A percentile compares a stretch with the other conserved stretches of the same genome.
phyloP scores from a whole-genome alignment of 441 rosid genomes.

The Erysimum cheiri region DNA sequence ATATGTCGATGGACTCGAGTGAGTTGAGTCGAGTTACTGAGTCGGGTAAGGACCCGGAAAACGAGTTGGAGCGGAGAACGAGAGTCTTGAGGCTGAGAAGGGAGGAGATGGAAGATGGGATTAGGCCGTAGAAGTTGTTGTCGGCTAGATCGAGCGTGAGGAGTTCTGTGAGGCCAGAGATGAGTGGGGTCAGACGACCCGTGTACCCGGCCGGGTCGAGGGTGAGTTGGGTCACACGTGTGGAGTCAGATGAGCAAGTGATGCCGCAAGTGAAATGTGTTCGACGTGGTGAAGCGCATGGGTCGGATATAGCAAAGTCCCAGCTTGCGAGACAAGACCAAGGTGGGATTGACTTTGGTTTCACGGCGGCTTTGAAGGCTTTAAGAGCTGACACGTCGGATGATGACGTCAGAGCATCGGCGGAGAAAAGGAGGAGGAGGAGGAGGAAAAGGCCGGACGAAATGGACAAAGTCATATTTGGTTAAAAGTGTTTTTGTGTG shows the following conservation, averaged over 20 bases:
- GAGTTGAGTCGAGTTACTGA: constrained; percentile 51
- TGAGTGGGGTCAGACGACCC: constrained; percentile 67
- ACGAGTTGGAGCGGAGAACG: constrained; percentile 67
- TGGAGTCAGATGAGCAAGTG: constrained; percentile 69
- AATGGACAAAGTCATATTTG: constrained; percentile 23
- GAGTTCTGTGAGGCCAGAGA: constrained; percentile 66
- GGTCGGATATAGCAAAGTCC: constrained; percentile 79
- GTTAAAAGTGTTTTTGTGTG: constrained; percentile 7
- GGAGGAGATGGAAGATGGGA: constrained; percentile 68
- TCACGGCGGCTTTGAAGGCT: constrained; percentile 70
- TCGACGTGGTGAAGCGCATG: constrained; percentile 80
- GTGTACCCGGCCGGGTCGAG: constrained; percentile 89
- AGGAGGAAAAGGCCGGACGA: constrained; percentile 5
- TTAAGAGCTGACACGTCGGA: constrained; percentile 75
- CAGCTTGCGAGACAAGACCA: constrained; percentile 89
- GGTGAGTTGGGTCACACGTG: constrained; percentile 71
- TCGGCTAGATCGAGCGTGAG: constrained; percentile 70
- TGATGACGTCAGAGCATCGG: constrained; percentile 55
- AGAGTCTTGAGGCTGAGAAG: constrained; percentile 57
- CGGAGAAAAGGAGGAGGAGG: not conserved
- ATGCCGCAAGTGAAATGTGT: constrained; percentile 79
- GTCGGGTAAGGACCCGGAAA: constrained; percentile 68
- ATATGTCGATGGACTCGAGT: constrained; percentile 62
- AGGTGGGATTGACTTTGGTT: constrained; percentile 58
- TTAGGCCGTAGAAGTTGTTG: constrained; percentile 64